Conservation (phyloP, 2,329 filamentous ascomycete species). For the Zymoseptoria pseudotritici region DNA sequence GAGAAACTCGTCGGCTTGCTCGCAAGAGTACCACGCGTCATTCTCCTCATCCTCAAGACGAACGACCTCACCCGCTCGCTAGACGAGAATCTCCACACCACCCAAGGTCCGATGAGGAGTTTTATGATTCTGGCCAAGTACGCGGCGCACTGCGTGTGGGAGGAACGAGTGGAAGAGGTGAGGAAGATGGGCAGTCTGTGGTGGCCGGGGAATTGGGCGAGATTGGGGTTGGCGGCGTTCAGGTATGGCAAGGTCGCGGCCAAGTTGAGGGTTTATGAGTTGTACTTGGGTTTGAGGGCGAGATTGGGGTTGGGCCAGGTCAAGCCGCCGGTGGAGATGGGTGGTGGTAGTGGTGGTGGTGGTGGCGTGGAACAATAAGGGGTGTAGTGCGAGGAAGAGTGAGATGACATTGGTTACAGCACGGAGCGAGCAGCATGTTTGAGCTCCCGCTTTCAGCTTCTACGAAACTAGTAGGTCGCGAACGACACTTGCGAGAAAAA, state of each 20-base stretch:
- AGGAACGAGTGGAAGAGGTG: slow-evolving; percentile 51
- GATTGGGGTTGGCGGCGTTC: slow-evolving; percentile 46
- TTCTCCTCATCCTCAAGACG: slow-evolving; percentile 91
- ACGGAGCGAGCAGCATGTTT: no score
- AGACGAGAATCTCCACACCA: slow-evolving; percentile 80
- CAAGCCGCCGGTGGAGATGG: not conserved
- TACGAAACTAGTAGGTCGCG: no score
- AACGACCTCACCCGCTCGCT: slow-evolving; percentile 92
- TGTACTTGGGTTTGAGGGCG: slow-evolving; percentile 43
- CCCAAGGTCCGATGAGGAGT: slow-evolving; percentile 52
- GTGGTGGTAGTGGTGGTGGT: not conserved
- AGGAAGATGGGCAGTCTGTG: slow-evolving; percentile 39
- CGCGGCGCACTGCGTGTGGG: slow-evolving; percentile 54
- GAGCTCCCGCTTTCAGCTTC: no score
- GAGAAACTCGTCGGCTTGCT: slow-evolving; percentile 82
- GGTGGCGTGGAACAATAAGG: not conserved
- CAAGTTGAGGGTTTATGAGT: slow-evolving; percentile 53
- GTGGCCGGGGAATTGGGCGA: slow-evolving; percentile 45
- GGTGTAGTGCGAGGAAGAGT: no score
- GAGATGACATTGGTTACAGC: no score
- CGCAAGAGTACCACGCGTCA: slow-evolving; percentile 81
- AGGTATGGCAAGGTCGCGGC: slow-evolving; percentile 50
- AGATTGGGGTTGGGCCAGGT: slow-evolving; percentile 12
- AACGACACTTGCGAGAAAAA: no score
- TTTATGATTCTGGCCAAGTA: slow-evolving; percentile 60